These are phyloP conservation scores for Pythium periplocum DNA, from an alignment of 352 stramenopile species.

Conservation along the genomic window DNA sequence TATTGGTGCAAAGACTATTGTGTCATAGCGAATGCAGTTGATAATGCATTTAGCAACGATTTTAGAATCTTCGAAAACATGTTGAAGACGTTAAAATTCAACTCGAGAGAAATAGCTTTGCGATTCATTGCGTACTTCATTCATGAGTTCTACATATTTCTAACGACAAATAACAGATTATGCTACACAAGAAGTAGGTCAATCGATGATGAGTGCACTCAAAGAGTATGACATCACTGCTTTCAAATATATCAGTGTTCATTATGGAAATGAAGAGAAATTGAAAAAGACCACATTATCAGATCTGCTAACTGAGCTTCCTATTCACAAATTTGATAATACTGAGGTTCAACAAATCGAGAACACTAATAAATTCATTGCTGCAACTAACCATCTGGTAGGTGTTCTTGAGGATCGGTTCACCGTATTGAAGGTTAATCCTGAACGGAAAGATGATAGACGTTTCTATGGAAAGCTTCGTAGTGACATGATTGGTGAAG, in stretches of 20 bases:
- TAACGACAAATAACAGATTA: constrained; percentile 11
- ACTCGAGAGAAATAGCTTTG: constrained; percentile 7
- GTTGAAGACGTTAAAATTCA: constrained; percentile 8
- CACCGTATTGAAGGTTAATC: too few relatives aligned
- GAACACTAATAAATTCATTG: too few relatives aligned
- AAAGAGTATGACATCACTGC: constrained; percentile 11
- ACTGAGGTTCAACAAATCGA: background rate
- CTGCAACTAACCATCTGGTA: too few relatives aligned
- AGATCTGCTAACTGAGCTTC: background rate
- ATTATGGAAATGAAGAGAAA: constrained; percentile 7
- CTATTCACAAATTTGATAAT: constrained; percentile 7
- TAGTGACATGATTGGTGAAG: too few relatives aligned
- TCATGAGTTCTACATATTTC: constrained; percentile 9
- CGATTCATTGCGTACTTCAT: constrained; percentile 11
- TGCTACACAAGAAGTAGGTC: constrained; percentile 9
- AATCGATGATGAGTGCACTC: constrained; percentile 6
- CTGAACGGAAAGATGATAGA: too few relatives aligned
- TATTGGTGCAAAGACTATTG: constrained; percentile 9
- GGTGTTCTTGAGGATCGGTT: too few relatives aligned
- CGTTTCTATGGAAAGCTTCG: too few relatives aligned
- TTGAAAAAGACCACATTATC: constrained; percentile 6
- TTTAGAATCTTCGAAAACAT: constrained; percentile 10
- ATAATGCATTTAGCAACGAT: constrained; percentile 5
- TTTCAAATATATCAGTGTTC: constrained; percentile 5
- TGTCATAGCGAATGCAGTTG: constrained; percentile 7